Evolutionary conservation across 2,329 filamentous ascomycete species (phyloP).

Genomic region (Stachybotrys chartarum): DNA sequence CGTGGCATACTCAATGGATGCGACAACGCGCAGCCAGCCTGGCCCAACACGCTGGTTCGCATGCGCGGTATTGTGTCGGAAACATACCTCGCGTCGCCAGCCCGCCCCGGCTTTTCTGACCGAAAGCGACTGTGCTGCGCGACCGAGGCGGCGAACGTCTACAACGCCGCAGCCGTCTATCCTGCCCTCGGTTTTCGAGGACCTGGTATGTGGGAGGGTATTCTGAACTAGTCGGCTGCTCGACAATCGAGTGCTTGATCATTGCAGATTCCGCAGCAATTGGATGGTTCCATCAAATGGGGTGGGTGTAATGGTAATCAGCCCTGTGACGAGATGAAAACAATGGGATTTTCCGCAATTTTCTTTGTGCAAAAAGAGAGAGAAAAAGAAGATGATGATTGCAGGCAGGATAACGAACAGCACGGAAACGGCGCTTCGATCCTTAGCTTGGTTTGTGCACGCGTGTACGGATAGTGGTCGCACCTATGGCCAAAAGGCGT

Average conservation of each 20-base stretch:
- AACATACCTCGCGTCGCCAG: constrained; percentile 27
- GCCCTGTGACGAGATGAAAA: neutral
- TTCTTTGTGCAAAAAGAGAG: constrained; percentile 12
- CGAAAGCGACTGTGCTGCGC: constrained; percentile 63
- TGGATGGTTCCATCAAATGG: no score
- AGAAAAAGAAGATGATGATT: constrained; percentile 9
- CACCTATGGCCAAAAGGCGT: neutral
- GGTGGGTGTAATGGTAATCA: no score
- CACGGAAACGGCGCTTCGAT: neutral
- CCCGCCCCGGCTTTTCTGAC: constrained; percentile 35
- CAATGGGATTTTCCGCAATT: constrained; percentile 5
- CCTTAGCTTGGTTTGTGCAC: neutral
- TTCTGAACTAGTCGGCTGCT: constrained; percentile 40
- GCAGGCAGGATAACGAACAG: neutral
- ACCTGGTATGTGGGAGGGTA: constrained; percentile 61
- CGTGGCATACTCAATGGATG: constrained; percentile 48
- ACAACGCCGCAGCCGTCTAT: constrained; percentile 39
- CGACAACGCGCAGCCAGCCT: constrained; percentile 20
- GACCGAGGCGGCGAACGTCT: constrained; percentile 45
- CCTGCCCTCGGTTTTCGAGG: constrained; percentile 43
- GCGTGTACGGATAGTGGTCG: neutral
- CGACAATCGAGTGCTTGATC: neutral
- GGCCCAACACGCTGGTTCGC: constrained; percentile 31
- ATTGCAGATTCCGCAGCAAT: neutral
- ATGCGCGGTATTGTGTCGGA: constrained; percentile 18